These are phyloP conservation scores for Veloboletus limbatus DNA, from an alignment of 1,284 basidiomycete genomes.

Conservation along the genomic window DNA sequence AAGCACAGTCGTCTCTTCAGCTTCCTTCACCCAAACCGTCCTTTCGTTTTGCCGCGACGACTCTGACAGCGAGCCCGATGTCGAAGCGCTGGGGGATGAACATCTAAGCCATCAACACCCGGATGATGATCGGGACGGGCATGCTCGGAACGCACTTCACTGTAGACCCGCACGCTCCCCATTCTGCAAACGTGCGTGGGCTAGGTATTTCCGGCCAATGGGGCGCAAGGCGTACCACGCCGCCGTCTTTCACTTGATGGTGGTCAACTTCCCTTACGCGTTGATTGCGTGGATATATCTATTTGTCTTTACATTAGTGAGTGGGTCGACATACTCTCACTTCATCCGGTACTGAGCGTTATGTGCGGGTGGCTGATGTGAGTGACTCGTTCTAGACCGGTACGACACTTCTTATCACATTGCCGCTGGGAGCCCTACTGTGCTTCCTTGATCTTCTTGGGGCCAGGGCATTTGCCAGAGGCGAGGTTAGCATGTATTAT, in stretches of 20 bases:
- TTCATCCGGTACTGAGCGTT: slow-evolving; percentile 3
- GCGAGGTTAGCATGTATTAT: slow-evolving; percentile 48
- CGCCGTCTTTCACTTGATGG: slow-evolving; percentile 61
- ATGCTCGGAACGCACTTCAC: slow-evolving; percentile 15
- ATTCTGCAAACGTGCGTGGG: slow-evolving; percentile 39
- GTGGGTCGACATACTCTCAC: slow-evolving; percentile 26
- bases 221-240: slow-evolving; percentile 52
- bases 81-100: slow-evolving; percentile 30
- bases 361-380: slow-evolving; percentile 17
- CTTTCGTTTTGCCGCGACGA: slow-evolving; percentile 58
- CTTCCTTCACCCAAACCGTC: slow-evolving; percentile 62
- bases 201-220: slow-evolving; percentile 63
- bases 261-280: slow-evolving; percentile 75
- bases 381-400: slow-evolving; percentile 50
- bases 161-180: slow-evolving; percentile 16
- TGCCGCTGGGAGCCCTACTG: slow-evolving; percentile 72
- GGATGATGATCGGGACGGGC: slow-evolving; percentile 5
- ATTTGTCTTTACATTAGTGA: slow-evolving; percentile 73
- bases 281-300: slow-evolving; percentile 69
- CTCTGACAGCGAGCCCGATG: slow-evolving; percentile 41
- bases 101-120: slow-evolving; percentile 8
- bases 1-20: slow-evolving; percentile 46
- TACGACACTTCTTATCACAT: slow-evolving; percentile 68
- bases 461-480: slow-evolving; percentile 64
- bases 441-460: slow-evolving; percentile 75